Percentiles rank a stretch among this genome's conserved stretches.
These are phyloP conservation scores for Daphne laureola DNA, from an alignment of 441 rosid species.

Conservation along the genomic window DNA sequence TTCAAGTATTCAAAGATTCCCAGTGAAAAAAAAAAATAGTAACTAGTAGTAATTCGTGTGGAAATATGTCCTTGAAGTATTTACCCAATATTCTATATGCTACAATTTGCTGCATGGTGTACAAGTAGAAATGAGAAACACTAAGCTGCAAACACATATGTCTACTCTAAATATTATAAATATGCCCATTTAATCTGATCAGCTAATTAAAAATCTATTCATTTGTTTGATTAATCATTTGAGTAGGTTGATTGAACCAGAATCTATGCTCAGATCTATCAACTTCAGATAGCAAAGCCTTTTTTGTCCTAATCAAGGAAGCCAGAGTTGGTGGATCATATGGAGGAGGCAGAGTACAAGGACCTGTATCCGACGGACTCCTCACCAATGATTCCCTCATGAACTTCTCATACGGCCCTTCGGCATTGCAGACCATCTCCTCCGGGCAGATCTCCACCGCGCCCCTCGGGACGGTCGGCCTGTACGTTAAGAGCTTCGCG, in stretches of 20 bases:
- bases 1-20: too few species aligned
- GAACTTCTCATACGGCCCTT: slow-evolving; percentile 38
- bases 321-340: slow-evolving; percentile 43
- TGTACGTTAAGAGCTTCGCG: slow-evolving; percentile 58
- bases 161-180: too few species aligned
- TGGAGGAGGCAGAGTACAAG: slow-evolving; percentile 65
- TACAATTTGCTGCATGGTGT: too few species aligned
- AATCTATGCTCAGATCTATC: slow-evolving; percentile 46
- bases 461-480: slow-evolving; percentile 40
- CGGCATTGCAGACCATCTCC: slow-evolving; percentile 48
- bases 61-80: too few species aligned
- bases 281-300: slow-evolving; percentile 26
- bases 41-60: too few species aligned
- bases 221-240: too few species aligned
- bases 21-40: too few species aligned
- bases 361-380: slow-evolving; percentile 35
- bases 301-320: slow-evolving; percentile 25
- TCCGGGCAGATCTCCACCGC: slow-evolving; percentile 56
- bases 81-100: too few species aligned
- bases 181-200: too few species aligned
- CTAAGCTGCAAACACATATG: too few species aligned
- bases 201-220: too few species aligned
- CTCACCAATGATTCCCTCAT: slow-evolving; percentile 69
- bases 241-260: slow-evolving; percentile 27
- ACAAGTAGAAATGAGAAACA: too few species aligned